Evolutionary conservation across 345 rosid species (phyloP), one percentile per base, ranked within the genome.

Genomic region (Rhodamnia rubescens): DNA sequence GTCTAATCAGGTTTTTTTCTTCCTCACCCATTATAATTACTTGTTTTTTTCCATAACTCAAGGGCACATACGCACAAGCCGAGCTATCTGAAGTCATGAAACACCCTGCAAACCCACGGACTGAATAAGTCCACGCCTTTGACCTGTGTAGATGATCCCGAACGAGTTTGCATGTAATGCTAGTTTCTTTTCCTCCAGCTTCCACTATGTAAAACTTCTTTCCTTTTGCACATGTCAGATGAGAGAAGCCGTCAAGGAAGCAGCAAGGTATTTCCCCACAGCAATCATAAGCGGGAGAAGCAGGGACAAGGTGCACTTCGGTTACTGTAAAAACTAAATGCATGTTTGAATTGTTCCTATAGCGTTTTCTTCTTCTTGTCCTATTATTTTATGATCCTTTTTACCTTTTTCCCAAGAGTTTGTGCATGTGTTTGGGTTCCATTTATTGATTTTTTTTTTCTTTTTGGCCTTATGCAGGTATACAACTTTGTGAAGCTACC

Each of bases 231-330:
- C 26, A 50, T 56, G 75, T 59, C 85, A 97, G 99, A 97, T 95
- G 98, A 90, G 98, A 89, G 93, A 91, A 81, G 93, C 97, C 49
- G 95, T 97, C 29, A 92, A 91, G 89, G 93, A 92, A 69, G 90
- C 90, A 18, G 95, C 97, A 1, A 88, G 92, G 82, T 90, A 88
- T 85, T 98, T 96, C 61, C 98, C 99, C 5, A 95, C 99, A 10
- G 99, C 99, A 16, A 96, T 98, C 55, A 97, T 98, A 29, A 96
- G 94, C 26, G 99, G 99, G 53, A 92, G 99, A 85, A 94, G 99
- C 90, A 91, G 94, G 61, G 95, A 96, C 89, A 98, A 98, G 99
- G 99, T 95, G 92, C 91, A 84, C 88, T 85, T 61, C 11, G 20
- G 40, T 69, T 36, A 32, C 40, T 69, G 26, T 36, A 40, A 69